These are phyloP conservation scores for Sporothrix mexicana DNA, from an alignment of 2,329 filamentous ascomycete genomes.

Conservation along the genomic window DNA sequence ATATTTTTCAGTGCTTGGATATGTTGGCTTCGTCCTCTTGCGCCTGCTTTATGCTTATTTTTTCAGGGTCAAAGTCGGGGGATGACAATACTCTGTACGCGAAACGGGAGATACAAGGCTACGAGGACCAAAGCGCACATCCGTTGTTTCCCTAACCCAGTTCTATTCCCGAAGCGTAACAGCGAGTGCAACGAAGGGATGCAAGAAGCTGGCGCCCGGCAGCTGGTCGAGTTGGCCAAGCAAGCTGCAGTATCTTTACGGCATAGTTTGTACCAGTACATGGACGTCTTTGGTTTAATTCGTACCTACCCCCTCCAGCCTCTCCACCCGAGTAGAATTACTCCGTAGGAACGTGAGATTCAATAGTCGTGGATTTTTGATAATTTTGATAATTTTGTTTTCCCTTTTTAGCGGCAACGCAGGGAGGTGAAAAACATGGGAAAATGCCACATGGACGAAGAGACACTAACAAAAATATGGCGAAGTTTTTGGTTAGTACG, in stretches of 20 bases:
- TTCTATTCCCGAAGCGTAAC: slow-evolving; percentile 6
- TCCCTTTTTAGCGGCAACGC: not conserved
- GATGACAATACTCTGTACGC: not conserved
- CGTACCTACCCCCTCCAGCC: too few relatives aligned
- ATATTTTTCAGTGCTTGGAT: too few relatives aligned
- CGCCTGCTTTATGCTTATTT: not conserved
- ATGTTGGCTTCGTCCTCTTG: not conserved
- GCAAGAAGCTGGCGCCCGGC: not conserved
- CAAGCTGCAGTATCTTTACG: not conserved
- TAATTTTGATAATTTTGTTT: not conserved
- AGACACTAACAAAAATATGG: slow-evolving; percentile 1
- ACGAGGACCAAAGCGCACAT: not conserved
- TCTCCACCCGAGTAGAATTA: not conserved
- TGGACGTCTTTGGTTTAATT: not conserved
- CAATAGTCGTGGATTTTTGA: not conserved
- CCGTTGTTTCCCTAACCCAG: not conserved
- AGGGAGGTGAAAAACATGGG: not conserved
- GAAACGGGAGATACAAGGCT: not conserved
- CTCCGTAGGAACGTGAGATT: slow-evolving; percentile 20
- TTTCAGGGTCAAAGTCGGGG: not conserved
- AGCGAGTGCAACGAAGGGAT: not conserved
- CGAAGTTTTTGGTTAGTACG: not conserved
- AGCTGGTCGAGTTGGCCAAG: not conserved
- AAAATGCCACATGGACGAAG: slow-evolving; percentile 13
- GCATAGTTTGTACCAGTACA: not conserved